These are phyloP conservation scores for Kluyveromyces nonfermentans DNA, from an alignment of 805 yeast genomes.

Conservation along the genomic window DNA sequence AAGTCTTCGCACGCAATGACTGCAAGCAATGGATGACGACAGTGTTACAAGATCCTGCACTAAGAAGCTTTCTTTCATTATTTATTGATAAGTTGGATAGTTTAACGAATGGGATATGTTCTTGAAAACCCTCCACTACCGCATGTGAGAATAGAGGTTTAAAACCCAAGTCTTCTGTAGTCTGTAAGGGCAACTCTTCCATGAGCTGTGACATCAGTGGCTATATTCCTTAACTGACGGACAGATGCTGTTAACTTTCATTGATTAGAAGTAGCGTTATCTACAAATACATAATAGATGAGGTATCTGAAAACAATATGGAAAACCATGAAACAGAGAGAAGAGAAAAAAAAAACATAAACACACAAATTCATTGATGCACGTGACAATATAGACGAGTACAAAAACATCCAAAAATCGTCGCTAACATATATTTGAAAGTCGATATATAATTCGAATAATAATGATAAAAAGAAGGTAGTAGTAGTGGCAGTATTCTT, in stretches of 20 bases:
- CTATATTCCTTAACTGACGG: too few species aligned
- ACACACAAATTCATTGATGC: not conserved
- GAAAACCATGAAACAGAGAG: not conserved
- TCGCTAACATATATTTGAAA: not conserved
- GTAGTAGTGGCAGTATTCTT: not conserved
- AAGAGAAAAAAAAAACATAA: too few species aligned
- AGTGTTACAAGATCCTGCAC: constrained; percentile 31
- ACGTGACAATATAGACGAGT: not conserved
- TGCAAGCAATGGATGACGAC: constrained; percentile 31
- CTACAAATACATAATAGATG: too few species aligned
- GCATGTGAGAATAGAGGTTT: constrained; percentile 28
- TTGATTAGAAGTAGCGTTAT: not conserved
- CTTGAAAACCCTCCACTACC: constrained; percentile 31
- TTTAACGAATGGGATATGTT: constrained; percentile 29
- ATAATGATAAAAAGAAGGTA: not conserved
- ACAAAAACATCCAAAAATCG: not conserved
- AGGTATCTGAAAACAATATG: too few species aligned
- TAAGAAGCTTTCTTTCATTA: constrained; percentile 25
- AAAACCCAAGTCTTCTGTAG: constrained; percentile 38
- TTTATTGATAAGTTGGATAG: constrained; percentile 33
- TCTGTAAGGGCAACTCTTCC: constrained; percentile 18
- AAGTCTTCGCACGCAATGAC: constrained; percentile 22
- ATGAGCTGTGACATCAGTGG: constrained; percentile 11
- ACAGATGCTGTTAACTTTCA: not conserved
- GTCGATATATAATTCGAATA: not conserved